A percentile compares a stretch with the other conserved stretches of the same genome.
These are phyloP conservation scores for Eimeria brunetti DNA, from an alignment of 169 alveolate species.

Conservation along the genomic window DNA sequence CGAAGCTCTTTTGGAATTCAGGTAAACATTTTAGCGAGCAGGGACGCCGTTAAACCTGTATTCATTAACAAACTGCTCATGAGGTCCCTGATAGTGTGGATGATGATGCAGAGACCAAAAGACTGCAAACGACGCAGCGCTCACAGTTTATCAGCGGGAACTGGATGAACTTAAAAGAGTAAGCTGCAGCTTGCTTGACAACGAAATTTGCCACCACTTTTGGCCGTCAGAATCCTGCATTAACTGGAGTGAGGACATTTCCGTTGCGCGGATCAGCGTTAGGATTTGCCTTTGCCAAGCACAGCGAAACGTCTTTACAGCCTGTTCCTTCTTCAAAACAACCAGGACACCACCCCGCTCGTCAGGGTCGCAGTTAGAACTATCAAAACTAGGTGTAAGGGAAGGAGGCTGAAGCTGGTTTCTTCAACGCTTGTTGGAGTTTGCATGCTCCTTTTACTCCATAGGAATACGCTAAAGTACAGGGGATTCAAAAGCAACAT, in stretches of 20 bases:
- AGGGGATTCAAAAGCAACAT: slow-evolving; percentile 42
- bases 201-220: neutral
- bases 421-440: neutral
- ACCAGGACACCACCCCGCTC: neutral
- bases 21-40: neutral
- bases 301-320: neutral
- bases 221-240: neutral
- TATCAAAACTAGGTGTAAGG: neutral
- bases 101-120: slow-evolving; percentile 32
- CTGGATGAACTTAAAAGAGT: slow-evolving; percentile 63
- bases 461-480: slow-evolving; percentile 57
- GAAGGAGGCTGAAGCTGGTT: neutral
- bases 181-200: neutral
- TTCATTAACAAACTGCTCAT: neutral
- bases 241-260: neutral
- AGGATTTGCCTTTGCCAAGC: neutral
- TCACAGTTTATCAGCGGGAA: slow-evolving; percentile 20
- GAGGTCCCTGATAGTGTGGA: neutral
- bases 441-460: neutral
- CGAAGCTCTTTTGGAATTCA: slow-evolving; percentile 62
- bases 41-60: neutral
- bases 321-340: neutral
- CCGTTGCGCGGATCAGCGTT: neutral
- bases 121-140: slow-evolving; percentile 10
- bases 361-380: neutral